Evolutionary conservation across 2,329 filamentous ascomycete genomes (phyloP), one percentile per base, ranked within the genome.

Genomic region (Simplicillium aogashimaense): DNA sequence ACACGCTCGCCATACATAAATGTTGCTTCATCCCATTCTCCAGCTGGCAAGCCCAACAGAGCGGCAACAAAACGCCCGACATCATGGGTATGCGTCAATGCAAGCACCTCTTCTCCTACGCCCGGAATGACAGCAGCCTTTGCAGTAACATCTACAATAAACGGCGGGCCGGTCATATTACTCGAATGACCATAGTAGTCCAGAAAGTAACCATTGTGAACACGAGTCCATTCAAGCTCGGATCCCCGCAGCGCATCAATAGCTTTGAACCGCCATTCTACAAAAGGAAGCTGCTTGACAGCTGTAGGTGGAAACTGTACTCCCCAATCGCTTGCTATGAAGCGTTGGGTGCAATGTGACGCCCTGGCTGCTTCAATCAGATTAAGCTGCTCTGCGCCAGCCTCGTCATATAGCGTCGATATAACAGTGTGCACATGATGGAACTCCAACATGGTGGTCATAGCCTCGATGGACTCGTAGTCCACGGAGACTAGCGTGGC

Each of bases 41-140:
- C 48, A 25, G 20, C 9, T 6, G 20, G 20, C 16, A 65, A 44
- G n/a, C 61, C 59, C 12, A 75, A 46, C 3, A 58, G 42, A 4
- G 57, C 59, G 7, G 59, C 61, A 5, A 72, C 57, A 40, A 69
- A 73, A 29, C 52, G 59, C 3, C 63, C 70, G 32, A 76, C 54
- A 47, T 76, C 72, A 4, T 53, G 53, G 1, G 63, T 69, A 47
- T 73, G 66, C 0, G 70, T 75, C 50, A 72, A 67, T 3, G 59
- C 52, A 8, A 69, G 56, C 3, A 53, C 52, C 6, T 53, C 57
- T n/a, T 67, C 55, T 0, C 73, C 73, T 16, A 63, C 56, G 0
- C 68, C 70, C 0, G 72, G 70, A 15, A 74, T 65, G 10, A 62
- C 67, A 1, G 72, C 72, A 3, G 53, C 53, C 11, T 65, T 62